These are phyloP conservation scores for Myriosclerotinia scirpicola DNA, from an alignment of 2,329 filamentous ascomycete genomes.

Conservation along the genomic window DNA sequence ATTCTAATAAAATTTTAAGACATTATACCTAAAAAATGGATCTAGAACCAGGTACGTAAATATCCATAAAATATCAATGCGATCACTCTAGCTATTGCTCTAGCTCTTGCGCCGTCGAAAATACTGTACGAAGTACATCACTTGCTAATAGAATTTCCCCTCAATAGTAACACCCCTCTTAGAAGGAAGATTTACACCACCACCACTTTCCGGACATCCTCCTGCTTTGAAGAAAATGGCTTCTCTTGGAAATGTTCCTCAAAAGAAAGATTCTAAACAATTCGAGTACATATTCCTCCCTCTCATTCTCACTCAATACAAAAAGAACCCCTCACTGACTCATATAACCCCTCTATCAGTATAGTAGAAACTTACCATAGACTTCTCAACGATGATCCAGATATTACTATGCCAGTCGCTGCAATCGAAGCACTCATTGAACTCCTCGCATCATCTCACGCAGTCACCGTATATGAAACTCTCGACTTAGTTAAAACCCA, in stretches of 20 bases:
- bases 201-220: constrained; percentile 35
- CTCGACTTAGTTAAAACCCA: constrained; percentile 79
- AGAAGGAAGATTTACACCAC: constrained; percentile 39
- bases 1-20: background rate
- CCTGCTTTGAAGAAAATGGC: constrained; percentile 39
- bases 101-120: constrained; percentile 18
- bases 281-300: constrained; percentile 36
- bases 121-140: constrained; percentile 10
- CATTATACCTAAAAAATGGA: background rate
- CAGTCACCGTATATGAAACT: constrained; percentile 90
- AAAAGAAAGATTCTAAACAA: constrained; percentile 28
- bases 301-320: background rate
- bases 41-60: constrained; percentile 16
- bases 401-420: constrained; percentile 93
- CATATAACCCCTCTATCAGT: constrained; percentile 33
- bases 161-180: constrained; percentile 27
- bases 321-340: constrained; percentile 28
- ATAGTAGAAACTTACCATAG: constrained; percentile 66
- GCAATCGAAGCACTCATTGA: constrained; percentile 90
- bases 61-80: constrained; percentile 6
- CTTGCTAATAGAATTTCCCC: constrained; percentile 27
- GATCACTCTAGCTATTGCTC: background rate
- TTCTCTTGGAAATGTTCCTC: constrained; percentile 35
- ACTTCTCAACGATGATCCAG: constrained; percentile 67
- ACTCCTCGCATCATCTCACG: constrained; percentile 75